Base-by-base conservation (phyloP, 129 eudicot genomes). In the Tanacetum coccineum region DNA sequence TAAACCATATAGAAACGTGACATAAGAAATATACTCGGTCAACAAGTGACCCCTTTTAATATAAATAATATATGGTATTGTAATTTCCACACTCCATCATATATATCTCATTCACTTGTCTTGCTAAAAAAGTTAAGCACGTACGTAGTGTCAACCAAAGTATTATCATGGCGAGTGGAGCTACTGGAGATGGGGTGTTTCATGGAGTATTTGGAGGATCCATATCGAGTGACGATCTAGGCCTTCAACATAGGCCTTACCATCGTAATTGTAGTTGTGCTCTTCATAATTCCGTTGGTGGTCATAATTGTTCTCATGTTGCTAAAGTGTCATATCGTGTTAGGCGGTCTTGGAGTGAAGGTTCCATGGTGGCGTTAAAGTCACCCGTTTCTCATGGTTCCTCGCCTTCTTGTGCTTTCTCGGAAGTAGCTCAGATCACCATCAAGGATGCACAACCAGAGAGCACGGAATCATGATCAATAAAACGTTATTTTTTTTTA, bases 241-340 rank as follows among this genome's bases (percentile, higher is more conserved):
- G 68, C 11, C 57, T 74, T 47, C 66, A 45, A 20, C 57, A 74
- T 54, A 68, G 95, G 42, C 95, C 95, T 0, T 87, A 87, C 55
- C 95, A 87, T 30, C 72, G 75, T 3, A 87, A 87, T 45, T 87
- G 95, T 64, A 75, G 77, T 12, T 84, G 95, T 66, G 85, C 87
- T 18, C 71, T 87, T 49, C 95, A 87, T 68, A 71, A 81, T 10
- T 58, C 76, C 20, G 50, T 62, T 9, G 52, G 59, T 62, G 56
- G 58, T 61, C 21, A 26, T 0, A 75, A 64, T 67, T 60, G 72
- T 47, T 56, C 86, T 0, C 64, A 58, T 1, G 13, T 40, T 3
- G 58, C 58, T 30, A 53, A 64, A 20, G 76, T 87, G 3, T 74
- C 83, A 7, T 87, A 79, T 54, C 87, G 83, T 4, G 46, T 87